Evolutionary conservation across 345 rosid species (phyloP), one percentile per base, ranked within the genome.

Genomic region (Syzygium jambos): DNA sequence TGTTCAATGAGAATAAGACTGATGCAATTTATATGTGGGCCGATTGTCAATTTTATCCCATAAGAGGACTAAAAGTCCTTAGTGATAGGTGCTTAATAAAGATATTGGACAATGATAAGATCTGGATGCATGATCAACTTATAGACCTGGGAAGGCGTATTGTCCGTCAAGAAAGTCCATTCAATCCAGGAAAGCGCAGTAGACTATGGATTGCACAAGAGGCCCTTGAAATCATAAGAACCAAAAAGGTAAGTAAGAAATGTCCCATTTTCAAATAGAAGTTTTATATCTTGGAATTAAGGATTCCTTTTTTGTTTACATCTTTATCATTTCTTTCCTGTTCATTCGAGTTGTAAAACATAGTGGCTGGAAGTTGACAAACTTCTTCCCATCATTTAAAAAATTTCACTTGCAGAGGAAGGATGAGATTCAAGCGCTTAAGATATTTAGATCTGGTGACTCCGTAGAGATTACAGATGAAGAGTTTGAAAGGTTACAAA

Each of bases 41-140:
- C 1, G n/a, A 78, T 38, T 86, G 65, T 34, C 49, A 38, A 46
- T 54, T 73, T 10, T 86, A 51, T 41, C 88, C 88, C 6, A 54
- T 23, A 34, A 23, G 25, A 51, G 65, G 57, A 12, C 38, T 86
- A 6, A 84, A 78, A 78, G 85, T 86, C 5, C 88, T 86, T 19
- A 52, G 10, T 5, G 7, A 59, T 27, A 53, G 78, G 46, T 41
- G 41, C 6, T 51, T 86, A 17, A 52, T 86, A 22, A 86, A 86
- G 25, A 22, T 78, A 7, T 12, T 29, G 7, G 29, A 86, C 14
- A 51, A 52, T 27, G 53, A 78, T 85, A 49, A 51, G 7, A 73
- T 86, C 0, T 52, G 63, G 85, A 86, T 86, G 88, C 88, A 86
- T 53, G 88, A 86, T 38, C 85, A 73, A 27, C 61, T 86, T 41